Evolutionary conservation across 805 yeast species (phyloP), one percentile per base, ranked within the genome.

Genomic region (Yamadazyma laniorum): DNA sequence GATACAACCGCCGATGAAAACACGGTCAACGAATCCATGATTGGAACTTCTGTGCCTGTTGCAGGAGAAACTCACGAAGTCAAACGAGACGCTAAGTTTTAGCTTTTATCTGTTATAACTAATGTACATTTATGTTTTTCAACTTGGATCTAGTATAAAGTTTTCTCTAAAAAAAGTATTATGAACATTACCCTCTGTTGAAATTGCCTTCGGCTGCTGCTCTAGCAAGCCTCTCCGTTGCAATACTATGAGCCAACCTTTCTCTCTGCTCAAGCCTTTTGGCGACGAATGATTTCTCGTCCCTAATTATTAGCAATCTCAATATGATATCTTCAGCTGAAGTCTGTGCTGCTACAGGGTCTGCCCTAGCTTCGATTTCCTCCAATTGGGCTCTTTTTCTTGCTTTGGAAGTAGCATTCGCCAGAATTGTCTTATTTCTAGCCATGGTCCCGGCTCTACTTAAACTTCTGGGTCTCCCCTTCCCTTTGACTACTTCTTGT

Each of bases 301-400:
- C 85, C 42, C 80, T 77, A 26, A 89, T 69, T 18, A 89, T 61
- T 37, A 91, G 56, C 12, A 88, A 69, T 34, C 97, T 71, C 43
- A 91, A 60, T 5, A 90, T 69, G 9, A 88, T 72, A 49, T 87
- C 87, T 49, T 85, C 90, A 5, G 75, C 72, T 4, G 56, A 49
- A 2, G 65, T 57, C 35, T 67, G 70, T 0, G 69, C 65, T n/a
- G 63, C 55, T 5, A 62, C 52, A 58, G 68, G 68, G 39, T 71
- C 72, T 7, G 76, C 70, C 43, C 54, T 55, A 1, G 65, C 67
- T 28, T 56, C 56, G 13, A 68, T 61, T 1, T 73, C 78, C 21
- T 67, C 71, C 11, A 63, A 59, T 9, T 74, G 64, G 15, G 74
- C 72, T 31, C 62, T 61, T 6, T 69, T 71, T 46, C 81, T 73